These are phyloP conservation scores for Phaeotremella fagi DNA, from an alignment of 768 basidiomycete genomes.

Conservation along the genomic window DNA sequence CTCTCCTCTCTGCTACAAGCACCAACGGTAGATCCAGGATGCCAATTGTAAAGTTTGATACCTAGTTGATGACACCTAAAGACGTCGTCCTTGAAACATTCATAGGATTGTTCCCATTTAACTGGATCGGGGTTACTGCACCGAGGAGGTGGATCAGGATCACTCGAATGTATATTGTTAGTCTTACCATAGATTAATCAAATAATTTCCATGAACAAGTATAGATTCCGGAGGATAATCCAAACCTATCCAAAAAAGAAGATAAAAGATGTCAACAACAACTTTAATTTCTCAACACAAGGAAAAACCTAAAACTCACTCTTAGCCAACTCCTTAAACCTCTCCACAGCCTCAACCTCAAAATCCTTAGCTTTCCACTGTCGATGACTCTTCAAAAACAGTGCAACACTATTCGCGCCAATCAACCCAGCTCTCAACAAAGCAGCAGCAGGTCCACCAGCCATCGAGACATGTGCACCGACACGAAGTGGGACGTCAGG, in stretches of 20 bases:
- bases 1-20: slow-evolving; percentile 59
- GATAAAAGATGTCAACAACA: too few relatives aligned
- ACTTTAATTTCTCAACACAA: too few relatives aligned
- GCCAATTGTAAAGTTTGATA: slow-evolving; percentile 72
- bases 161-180: slow-evolving; percentile 43
- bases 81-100: slow-evolving; percentile 78
- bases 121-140: slow-evolving; percentile 14
- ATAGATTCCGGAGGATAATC: slow-evolving; percentile 62
- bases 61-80: slow-evolving; percentile 71
- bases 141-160: slow-evolving; percentile 51
- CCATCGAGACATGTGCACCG: slow-evolving; percentile 77
- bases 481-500: slow-evolving; percentile 45
- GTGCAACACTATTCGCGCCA: slow-evolving; percentile 74
- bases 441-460: slow-evolving; percentile 72
- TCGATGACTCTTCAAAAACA: slow-evolving; percentile 78
- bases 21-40: slow-evolving; percentile 82
- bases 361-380: slow-evolving; percentile 70
- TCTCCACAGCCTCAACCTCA: slow-evolving; percentile 53
- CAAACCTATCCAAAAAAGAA: too few relatives aligned
- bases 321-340: slow-evolving; percentile 62
- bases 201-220: slow-evolving; percentile 78
- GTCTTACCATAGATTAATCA: slow-evolving; percentile 65
- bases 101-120: slow-evolving; percentile 45
- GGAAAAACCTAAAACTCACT: too few relatives aligned
- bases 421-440: slow-evolving; percentile 65